phyloP scores from a whole-genome alignment of 2,329 filamentous ascomycete genomes.

The Aspergillus ustus region DNA sequence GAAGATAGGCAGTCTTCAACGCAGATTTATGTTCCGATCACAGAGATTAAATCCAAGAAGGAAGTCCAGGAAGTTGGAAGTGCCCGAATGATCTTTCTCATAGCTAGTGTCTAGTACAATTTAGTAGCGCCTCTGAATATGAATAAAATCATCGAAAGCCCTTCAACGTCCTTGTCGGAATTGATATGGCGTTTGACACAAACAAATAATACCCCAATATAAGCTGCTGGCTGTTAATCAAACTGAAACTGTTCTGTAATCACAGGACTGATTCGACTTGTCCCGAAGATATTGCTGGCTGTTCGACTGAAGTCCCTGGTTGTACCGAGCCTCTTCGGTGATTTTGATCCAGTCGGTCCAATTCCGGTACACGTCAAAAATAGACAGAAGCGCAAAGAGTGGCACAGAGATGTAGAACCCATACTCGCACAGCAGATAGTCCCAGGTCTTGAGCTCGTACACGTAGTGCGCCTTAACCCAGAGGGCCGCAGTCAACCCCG shows the following conservation, averaged over 20 bases:
- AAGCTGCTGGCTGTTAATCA: neutral
- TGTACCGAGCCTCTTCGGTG: neutral
- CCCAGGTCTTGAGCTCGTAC: neutral
- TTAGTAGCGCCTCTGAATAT: neutral
- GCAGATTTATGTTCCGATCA: neutral
- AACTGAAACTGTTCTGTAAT: neutral
- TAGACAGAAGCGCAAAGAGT: neutral
- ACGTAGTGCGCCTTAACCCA: neutral
- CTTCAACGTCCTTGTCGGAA: neutral
- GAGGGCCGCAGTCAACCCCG: neutral
- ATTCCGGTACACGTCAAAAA: neutral
- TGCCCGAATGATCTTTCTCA: neutral
- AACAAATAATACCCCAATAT: neutral
- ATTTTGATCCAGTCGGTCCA: neutral
- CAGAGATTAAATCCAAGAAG: neutral
- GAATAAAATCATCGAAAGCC: neutral
- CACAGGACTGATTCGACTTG: no score
- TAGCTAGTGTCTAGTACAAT: neutral
- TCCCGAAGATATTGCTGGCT: no score
- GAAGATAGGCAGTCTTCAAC: neutral
- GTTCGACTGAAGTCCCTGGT: no score
- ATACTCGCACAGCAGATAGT: neutral
- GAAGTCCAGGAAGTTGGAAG: neutral
- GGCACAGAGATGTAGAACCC: neutral
- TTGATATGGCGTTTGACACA: neutral